Base-by-base conservation (phyloP, 768 basidiomycete genomes). In the Pleurotus tuber-regium region DNA sequence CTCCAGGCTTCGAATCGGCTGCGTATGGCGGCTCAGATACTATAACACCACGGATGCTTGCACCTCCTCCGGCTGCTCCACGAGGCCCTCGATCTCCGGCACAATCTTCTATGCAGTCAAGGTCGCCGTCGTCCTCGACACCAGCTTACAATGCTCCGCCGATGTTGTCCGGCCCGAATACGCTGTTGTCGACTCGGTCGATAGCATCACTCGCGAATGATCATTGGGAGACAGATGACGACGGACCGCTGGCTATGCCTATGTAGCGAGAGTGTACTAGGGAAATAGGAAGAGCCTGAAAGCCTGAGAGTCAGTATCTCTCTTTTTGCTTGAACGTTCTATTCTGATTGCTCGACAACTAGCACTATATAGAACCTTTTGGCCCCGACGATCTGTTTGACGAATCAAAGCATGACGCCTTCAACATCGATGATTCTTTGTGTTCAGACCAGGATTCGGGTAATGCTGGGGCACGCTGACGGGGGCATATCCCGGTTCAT, bases 211-310 rank as follows among this genome's bases (percentile, higher is more conserved):
- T 43, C 47, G 59, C 48, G 12, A 56, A 59, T 11, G 56, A 63
- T 7, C 59, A 59, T 4, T 65, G 62, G 18, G 64, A 63, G 3
- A 72, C 74, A 14, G 69, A 65, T 4, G 62, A 71, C 3, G 47
- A 60, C 11, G 55, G 50, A 43, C 65, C 70, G 11, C 80, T 78
- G n/a, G 59, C 74, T 9, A 76, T 77, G 56, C 93, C 89, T 0
- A n/a, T n/a, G n/a, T n/a, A 93, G 90, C 63, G 86, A 80, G 28
- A 96, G 95, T 64, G 92, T 93, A 2, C 76, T 94, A 1, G 93
- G 93, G n/a, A 96, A 96, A 71, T 78, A 67, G 30, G 79, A 82
- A 42, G 73, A 72, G 6, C 53, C 65, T 21, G 79, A 80, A 29
- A n/a, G n/a, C n/a, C n/a, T n/a, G n/a, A n/a, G n/a, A 68, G 80